Evolutionary conservation across 1,284 basidiomycete species (phyloP), one percentile per base, ranked within the genome.

Genomic region (Rhizopogon hawkerae): DNA sequence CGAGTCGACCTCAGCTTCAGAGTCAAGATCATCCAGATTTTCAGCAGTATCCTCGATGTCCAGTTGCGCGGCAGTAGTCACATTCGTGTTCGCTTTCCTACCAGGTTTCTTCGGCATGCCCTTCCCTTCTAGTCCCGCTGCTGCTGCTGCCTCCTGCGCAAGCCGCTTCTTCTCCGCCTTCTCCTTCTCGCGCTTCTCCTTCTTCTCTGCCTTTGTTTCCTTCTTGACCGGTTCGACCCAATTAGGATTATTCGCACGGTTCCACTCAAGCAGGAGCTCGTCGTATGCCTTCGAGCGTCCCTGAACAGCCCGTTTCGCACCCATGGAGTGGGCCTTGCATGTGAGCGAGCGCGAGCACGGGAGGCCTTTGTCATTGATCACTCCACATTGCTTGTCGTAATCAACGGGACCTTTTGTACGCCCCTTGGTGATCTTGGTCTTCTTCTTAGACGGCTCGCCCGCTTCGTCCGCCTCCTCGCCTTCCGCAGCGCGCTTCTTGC

Each of bases 281-380:
- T 98, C 94, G 66, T 93, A 98, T 1, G 73, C 69, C 44, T 85
- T 80, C 0, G 89, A 89, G 7, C 96, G 88, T 26, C 92, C 92
- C 56, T 81, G 77, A 0, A 98, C 93, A 5, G 89, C 79, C 16
- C 96, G 87, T 67, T 98, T 98, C 23, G 92, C 90, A 29, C 92
- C 92, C 88, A 98, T 96, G 1, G 91, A 89, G 65, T 98, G 95
- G 3, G 95, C 93, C 69, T 98, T 98, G 76, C 95, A 98, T 0
- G 95, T 98, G 34, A 98, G 78, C 10, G 92, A 93, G 36, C 95
- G 89, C n/a, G 92, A 92, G 66, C 95, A 98, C 0, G 91, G 92
- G 8, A 92, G 72, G 39, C 80, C 80, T 65, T 97, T 97, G 71
- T 97, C 94, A 70, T 95, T 98, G 66, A 97, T 94, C 39, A 98